Base-by-base conservation (phyloP, 345 rosid genomes). In the Gossypium arboreum region DNA sequence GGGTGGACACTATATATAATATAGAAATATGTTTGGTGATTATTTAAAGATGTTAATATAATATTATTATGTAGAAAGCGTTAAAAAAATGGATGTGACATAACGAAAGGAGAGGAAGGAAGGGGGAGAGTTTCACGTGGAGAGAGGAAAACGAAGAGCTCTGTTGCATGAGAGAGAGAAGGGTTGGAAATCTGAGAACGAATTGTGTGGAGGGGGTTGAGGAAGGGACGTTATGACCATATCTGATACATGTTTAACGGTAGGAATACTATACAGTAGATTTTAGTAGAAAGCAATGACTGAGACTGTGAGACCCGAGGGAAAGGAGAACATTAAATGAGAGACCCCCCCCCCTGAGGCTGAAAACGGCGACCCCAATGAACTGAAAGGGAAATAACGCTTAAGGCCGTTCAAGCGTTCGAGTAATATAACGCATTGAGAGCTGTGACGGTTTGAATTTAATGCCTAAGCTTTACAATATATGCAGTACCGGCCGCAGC, bases 81-180 rank as follows among this genome's bases (percentile, higher is more conserved):
- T 50, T 50, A 50, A 50, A 50, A 50, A 50, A 4, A 50, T 50
- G 7, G 72, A 68, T 47, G 56, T 12, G 71, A 67, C 71, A 13
- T 34, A 15, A 22, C 59, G 16, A 50, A 50, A 50, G 55, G 80
- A 79, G 77, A 80, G 75, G 22, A 10, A 47, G 72, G 77, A 16
- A 13, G 56, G 72, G 80, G 12, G 83, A 83, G 80, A 72, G 76
- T 50, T 55, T 83, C 84, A 81, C 84, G 82, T 81, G 84, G 80
- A 69, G 75, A 81, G 84, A 65, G 73, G 6, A 27, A 50, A 44
- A 17, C 50, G 64, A 52, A 78, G 60, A 75, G 72, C 68, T 43
- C 58, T 15, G 75, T 71, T 79, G 79, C 45, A 62, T 47, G 73
- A 50, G 59, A 52, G 60, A 70, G 44, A 22, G 10, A 22, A 20